Evolutionary conservation across 768 basidiomycete species (phyloP).

Genomic region (Panellus pusillus): DNA sequence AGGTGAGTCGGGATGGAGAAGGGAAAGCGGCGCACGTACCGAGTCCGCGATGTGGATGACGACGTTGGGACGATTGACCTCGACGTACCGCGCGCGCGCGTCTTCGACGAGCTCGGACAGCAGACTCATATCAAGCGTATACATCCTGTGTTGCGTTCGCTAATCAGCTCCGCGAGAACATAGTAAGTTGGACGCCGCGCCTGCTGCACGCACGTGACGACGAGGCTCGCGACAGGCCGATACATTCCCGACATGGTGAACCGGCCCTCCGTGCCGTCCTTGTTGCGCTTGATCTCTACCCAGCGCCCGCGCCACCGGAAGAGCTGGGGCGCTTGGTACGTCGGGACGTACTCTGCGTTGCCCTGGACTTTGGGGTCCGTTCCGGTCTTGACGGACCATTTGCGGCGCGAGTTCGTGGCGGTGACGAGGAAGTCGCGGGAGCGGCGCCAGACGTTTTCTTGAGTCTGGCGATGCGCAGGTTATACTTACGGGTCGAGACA

Average conservation of each 20-base stretch:
- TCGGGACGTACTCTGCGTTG: constrained; percentile 42
- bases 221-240: constrained; percentile 15
- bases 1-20: neutral
- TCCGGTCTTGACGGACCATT: constrained; percentile 1
- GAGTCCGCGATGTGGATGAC: constrained; percentile 38
- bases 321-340: constrained; percentile 38
- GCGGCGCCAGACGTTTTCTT: constrained; percentile 7
- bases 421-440: constrained; percentile 3
- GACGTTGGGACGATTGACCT: constrained; percentile 41
- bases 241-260: neutral
- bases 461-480: neutral
- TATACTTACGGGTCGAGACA: too few species aligned
- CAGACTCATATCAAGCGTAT: constrained; percentile 42
- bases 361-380: constrained; percentile 16
- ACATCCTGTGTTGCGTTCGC: constrained; percentile 32
- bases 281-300: constrained; percentile 33
- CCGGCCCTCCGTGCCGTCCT: constrained; percentile 9
- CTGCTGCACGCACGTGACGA: constrained; percentile 36
- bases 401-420: constrained; percentile 2
- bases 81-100: constrained; percentile 40
- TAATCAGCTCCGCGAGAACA: neutral
- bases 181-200: neutral
- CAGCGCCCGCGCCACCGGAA: constrained; percentile 45
- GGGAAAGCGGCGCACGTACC: constrained; percentile 24
- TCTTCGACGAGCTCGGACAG: constrained; percentile 44